Base-by-base conservation (phyloP, 164 flowering plant species). In the Berberis vulgaris region DNA sequence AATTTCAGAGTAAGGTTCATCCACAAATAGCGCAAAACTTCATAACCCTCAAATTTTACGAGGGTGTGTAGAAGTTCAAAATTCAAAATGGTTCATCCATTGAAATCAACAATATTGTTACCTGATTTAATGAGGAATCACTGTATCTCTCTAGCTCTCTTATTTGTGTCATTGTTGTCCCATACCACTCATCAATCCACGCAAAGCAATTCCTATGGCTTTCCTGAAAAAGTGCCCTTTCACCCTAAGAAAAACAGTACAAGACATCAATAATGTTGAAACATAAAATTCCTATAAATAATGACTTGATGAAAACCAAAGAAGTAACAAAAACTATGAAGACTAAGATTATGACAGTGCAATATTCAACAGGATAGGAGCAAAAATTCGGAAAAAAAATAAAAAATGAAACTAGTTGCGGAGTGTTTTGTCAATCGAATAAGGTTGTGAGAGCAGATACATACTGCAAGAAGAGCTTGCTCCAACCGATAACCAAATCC, bases 141-240 rank as follows among this genome's bases (percentile, higher is more conserved):
- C 71, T 73, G 65, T 77, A 72, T 52, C 59, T 69, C 64, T 86
- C 91, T 56, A 84, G 75, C 63, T 83, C 78, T 40, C 76, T 80
- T 59, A 86, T 58, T 61, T 78, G 69, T 63, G 80, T 76, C 71
- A 75, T n/a, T 7, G 74, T 75, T 82, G 81, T 72, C 61, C 92
- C 92, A 67, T 75, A 81, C 91, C 92, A 86, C 43, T 86, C 86
- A 72, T 86, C 92, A 13, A 86, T 84, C 92, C 92, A 86, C 64
- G 78, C 76, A 67, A 86, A 86, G 55, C 83, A 77, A 65, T 80
- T 83, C 60, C 77, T 69, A 73, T 86, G 87, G 66, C 86, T 83
- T 72, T 82, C 92, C 39, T 76, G 63, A 59, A 86, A 86, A 59
- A 86, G 87, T 59, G 89, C 87, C 68, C 79, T 80, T 73, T 86